A percentile compares a stretch with the other conserved stretches of the same genome.
Conservation (phyloP, 805 yeast species). For the Myxozyma nipponensis region DNA sequence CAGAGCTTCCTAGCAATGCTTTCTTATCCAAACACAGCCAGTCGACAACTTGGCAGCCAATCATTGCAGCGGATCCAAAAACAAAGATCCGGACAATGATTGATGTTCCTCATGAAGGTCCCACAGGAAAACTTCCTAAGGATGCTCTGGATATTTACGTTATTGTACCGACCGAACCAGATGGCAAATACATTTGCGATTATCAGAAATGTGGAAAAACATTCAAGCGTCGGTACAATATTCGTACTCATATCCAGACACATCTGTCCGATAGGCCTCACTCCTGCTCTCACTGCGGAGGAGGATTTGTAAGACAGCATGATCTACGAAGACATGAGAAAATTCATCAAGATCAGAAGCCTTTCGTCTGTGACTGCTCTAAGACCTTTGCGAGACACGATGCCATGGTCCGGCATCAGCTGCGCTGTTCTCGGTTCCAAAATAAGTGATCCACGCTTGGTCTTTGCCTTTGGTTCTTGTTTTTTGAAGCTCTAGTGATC, state of each 20-base stretch:
- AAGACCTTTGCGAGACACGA: conserved; percentile 87
- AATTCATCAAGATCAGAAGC: conserved; percentile 69
- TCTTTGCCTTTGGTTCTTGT: not conserved
- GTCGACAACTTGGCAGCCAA: conserved; percentile 25
- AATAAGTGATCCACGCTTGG: not conserved
- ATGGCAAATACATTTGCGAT: conserved; percentile 68
- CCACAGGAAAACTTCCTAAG: conserved; percentile 7
- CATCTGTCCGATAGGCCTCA: conserved; percentile 94
- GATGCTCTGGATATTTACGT: conserved; percentile 17
- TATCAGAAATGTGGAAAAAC: conserved; percentile 75
- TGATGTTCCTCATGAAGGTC: conserved; percentile 5
- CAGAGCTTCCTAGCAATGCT: conserved; percentile 8
- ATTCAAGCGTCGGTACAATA: conserved; percentile 85
- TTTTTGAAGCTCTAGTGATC: too few relatives aligned
- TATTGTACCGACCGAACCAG: conserved; percentile 43
- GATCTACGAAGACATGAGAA: conserved; percentile 87
- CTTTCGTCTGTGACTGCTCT: conserved; percentile 84
- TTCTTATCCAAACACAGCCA: conserved; percentile 7
- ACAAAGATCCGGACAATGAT: conserved; percentile 12
- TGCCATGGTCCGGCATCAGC: conserved; percentile 76
- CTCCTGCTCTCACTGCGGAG: conserved; percentile 67
- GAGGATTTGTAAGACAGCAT: conserved; percentile 91
- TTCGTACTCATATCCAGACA: conserved; percentile 93
- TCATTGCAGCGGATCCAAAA: conserved; percentile 22
- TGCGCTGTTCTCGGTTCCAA: conserved; percentile 40